phyloP scores from a whole-genome alignment of 768 basidiomycete genomes.

The Coprinopsis cinerea region DNA sequence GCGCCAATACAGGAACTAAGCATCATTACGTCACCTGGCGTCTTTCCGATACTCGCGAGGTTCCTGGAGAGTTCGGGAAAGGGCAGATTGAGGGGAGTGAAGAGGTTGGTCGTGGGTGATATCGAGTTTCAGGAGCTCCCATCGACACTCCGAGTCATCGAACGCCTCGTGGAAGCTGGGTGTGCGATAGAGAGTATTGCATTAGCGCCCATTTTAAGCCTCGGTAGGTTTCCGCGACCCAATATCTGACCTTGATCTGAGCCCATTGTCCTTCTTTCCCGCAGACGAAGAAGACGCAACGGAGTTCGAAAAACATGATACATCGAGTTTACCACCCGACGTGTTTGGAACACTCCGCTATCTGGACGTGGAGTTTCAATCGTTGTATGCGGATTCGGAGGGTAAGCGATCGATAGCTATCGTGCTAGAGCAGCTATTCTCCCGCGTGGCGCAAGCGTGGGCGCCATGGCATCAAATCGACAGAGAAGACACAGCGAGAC shows the following conservation, averaged over 20 bases:
- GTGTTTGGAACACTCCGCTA: neutral
- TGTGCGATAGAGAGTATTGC: neutral
- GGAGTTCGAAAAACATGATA: no score
- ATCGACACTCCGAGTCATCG: neutral
- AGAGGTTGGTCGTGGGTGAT: neutral
- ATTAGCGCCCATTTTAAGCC: neutral
- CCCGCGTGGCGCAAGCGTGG: no score
- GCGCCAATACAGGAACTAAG: neutral
- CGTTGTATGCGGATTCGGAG: neutral
- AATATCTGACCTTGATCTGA: no score
- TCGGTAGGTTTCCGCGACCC: neutral
- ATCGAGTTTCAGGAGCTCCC: neutral
- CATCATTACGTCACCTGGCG: slow-evolving; percentile 1
- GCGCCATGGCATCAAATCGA: no score
- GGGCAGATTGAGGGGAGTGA: neutral
- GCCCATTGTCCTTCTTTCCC: no score
- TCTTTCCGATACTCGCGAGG: neutral
- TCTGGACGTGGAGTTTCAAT: neutral
- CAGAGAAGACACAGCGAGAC: neutral
- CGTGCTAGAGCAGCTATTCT: neutral
- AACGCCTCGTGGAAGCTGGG: neutral
- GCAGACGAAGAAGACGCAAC: no score
- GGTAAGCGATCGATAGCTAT: neutral
- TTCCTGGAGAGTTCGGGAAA: neutral
- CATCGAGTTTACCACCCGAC: neutral